Evolutionary conservation across 2,329 filamentous ascomycete species (phyloP), one percentile per base, ranked within the genome.

Genomic region (Bimuria novae-zelandiae): DNA sequence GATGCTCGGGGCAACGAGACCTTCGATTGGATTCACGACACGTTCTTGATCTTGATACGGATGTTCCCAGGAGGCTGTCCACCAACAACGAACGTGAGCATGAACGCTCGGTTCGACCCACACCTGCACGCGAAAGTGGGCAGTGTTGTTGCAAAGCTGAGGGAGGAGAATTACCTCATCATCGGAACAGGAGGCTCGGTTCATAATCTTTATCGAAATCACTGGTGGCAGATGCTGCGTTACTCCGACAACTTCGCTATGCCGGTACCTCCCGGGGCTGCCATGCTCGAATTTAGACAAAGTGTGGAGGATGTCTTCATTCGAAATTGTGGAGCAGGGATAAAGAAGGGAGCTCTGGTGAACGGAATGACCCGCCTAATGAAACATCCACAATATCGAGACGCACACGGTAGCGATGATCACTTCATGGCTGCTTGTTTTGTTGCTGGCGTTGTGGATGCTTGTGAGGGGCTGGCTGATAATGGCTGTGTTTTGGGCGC

Each of bases 1-100:
- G 75, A 82, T 29, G 83, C 79, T 1, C 65, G 70, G 3, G 73
- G 69, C 1, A 85, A 88, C 63, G 61, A 77, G 0, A 76, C 65
- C 0, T 89, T 89, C 58, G 83, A 89, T 64, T 89, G 86, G 86
- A 89, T 89, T 65, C 86, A 89, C 75, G 87, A 89, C 69, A 87
- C 84, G 0, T 89, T 84, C 64, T 79, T 89, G 3, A 82, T 89
- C 51, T 75, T 89, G 7, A 86, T 89, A 65, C 79, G 85, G 49
- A 89, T 89, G 86, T 89, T 89, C 58, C 86, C 86, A 0, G 58
- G 64, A 1, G 77, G 75, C n/a, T 87, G 84, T 61, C 87, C 87
- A 1, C 87, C 86, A 0, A 88, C 86, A 0, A 87, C 84, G 2
- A 77, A 88, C 49, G 71, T 84, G 51, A 79, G 75, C 32, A 79